Base-by-base conservation (phyloP, 2,329 filamentous ascomycete genomes). In the Epichloe glyceriae region DNA sequence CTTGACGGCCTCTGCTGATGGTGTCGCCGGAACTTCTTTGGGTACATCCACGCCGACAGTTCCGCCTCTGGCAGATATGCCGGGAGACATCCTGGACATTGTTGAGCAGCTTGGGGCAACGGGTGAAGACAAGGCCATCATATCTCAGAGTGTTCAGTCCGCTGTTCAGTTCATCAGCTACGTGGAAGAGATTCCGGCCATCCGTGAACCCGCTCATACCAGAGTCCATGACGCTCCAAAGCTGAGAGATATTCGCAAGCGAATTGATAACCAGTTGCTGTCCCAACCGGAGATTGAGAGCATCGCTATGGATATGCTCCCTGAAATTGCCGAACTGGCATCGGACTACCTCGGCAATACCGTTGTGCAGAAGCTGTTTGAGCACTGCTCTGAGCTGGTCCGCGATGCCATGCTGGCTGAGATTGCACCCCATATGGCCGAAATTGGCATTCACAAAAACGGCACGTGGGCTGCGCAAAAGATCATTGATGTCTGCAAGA, bases 381-480 rank as follows among this genome's bases (percentile, higher is more conserved):
- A 98, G 67, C 88, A 88, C 70, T 97, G 93, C 71, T 93, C 88
- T 0, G 91, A 97, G 64, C 74, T 82, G 41, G 81, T 91, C 41
- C 90, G 94, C 60, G 89, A 96, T 66, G 84, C 86, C 51, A 97
- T 98, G 93, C 74, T 98, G 52, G 70, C 73, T 14, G 82, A 90
- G 62, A 95, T 98, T 60, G 82, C 86, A 3, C 90, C 91, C 52
- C 90, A 96, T 64, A 79, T 97, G 64, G 89, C 91, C 26, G 90
- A 97, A 69, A 96, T 97, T 68, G 93, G 93, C 60, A 83, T 96
- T 7, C 93, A 98, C 77, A 98, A 98, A 79, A 98, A 98, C 62
- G 93, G 93, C 55, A 98, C 93, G 1, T 98, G 93, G 93, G 93
- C 93, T 50, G 93, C 93, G 1, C 93, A 98, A 70, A 98, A 97